Conservation (phyloP, 352 stramenopile genomes). For the Phytopythium oedochilum region DNA sequence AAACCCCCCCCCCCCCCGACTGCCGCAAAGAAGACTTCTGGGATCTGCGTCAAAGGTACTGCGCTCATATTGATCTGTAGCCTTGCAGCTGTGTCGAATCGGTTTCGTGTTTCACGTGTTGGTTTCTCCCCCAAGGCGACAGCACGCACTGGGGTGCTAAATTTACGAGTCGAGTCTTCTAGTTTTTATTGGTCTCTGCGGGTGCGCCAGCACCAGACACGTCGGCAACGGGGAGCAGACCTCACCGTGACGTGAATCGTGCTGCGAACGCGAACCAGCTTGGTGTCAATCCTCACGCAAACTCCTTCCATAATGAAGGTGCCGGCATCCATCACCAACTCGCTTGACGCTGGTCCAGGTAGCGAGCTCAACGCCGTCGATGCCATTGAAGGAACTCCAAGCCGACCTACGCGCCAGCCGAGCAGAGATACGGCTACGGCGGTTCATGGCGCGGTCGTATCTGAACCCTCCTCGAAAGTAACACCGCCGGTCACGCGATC, state of each 20-base stretch:
- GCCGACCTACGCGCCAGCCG: background rate
- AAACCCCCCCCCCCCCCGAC: too few relatives aligned
- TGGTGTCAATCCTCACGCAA: background rate
- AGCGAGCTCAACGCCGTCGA: background rate
- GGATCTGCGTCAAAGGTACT: too few relatives aligned
- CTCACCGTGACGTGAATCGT: background rate
- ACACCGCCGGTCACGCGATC: constrained; percentile 8
- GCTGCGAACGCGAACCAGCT: background rate
- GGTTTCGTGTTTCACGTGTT: background rate
- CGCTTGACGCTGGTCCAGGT: background rate
- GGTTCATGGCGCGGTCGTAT: too few relatives aligned
- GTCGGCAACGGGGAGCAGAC: background rate
- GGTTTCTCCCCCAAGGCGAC: background rate
- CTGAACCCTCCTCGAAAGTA: background rate
- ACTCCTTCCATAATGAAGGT: background rate
- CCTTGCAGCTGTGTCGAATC: background rate
- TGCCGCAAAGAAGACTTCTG: too few relatives aligned
- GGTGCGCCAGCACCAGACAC: background rate
- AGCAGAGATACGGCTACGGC: background rate
- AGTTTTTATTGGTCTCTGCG: background rate
- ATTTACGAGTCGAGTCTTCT: background rate
- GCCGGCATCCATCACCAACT: background rate
- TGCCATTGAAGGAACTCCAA: too few relatives aligned
- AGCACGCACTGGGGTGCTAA: background rate
- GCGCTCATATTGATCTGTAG: too few relatives aligned